These are phyloP conservation scores for Solanum hybrid DNA, from an alignment of 305 asterid species.

Conservation along the genomic window DNA sequence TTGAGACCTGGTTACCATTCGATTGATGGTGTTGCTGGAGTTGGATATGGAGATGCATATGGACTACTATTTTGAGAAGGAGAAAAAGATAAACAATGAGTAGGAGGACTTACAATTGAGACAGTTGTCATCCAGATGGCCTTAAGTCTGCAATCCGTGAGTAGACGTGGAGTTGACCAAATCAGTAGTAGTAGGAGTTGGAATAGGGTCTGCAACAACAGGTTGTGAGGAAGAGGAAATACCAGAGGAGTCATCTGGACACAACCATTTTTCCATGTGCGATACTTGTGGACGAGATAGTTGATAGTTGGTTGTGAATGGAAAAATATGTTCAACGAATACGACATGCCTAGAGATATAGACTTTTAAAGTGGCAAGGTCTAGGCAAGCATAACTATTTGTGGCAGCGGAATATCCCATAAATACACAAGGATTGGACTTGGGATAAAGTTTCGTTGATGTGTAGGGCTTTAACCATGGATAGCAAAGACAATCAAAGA, in stretches of 20 bases:
- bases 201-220: background rate
- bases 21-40: background rate
- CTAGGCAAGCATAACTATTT: background rate
- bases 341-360: conserved; percentile 8
- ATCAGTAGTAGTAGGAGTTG: background rate
- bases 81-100: background rate
- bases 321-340: background rate
- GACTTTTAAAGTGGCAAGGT: background rate
- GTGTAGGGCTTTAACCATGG: background rate
- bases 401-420: background rate
- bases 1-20: background rate
- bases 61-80: background rate
- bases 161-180: background rate
- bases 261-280: background rate
- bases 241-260: background rate
- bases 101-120: background rate
- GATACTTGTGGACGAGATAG: background rate
- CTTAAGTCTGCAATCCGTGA: background rate
- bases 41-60: background rate
- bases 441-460: background rate
- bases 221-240: background rate
- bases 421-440: background rate
- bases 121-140: background rate
- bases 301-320: background rate
- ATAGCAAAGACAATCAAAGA: background rate